Percentiles rank a stretch among this genome's conserved stretches.
Evolutionary conservation across 768 basidiomycete species (phyloP).

Genomic region (Stropharia rugosoannulata): DNA sequence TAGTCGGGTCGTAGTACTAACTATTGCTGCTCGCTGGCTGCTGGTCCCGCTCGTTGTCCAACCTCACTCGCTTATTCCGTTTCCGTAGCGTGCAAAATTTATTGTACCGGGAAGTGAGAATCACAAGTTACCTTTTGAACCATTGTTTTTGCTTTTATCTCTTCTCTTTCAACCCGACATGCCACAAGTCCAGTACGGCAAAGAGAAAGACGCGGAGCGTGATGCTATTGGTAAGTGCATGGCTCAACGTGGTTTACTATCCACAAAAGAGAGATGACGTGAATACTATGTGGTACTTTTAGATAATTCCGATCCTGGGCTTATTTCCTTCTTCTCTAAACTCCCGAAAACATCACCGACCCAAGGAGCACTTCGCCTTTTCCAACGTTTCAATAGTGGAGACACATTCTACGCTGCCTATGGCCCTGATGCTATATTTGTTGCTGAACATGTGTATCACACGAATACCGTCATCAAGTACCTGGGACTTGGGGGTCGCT

Average conservation of each 20-base stretch:
- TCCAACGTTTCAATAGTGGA: constrained; percentile 54
- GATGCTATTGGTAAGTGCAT: constrained; percentile 13
- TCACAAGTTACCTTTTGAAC: no score
- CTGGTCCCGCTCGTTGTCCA: no score
- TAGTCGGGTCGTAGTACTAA: no score
- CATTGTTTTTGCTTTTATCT: no score
- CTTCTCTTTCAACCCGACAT: constrained; percentile 22
- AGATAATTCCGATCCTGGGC: constrained; percentile 80
- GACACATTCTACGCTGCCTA: constrained; percentile 87
- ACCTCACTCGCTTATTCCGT: no score
- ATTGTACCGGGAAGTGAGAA: no score
- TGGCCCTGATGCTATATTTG: constrained; percentile 83
- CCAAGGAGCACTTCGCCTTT: constrained; percentile 83
- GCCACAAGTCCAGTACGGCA: constrained; percentile 60
- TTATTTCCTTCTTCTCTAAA: constrained; percentile 66
- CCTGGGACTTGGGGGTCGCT: constrained; percentile 65
- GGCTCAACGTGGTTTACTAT: not conserved
- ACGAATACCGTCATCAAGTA: constrained; percentile 94
- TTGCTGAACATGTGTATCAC: constrained; percentile 79
- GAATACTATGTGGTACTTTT: not conserved
- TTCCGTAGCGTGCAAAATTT: no score
- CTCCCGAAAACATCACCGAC: constrained; percentile 69
- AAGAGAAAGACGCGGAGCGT: constrained; percentile 49
- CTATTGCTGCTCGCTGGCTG: no score
- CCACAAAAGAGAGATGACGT: no score